These are phyloP conservation scores for Suillus ampliporus DNA, from an alignment of 768 basidiomycete genomes.

Conservation along the genomic window DNA sequence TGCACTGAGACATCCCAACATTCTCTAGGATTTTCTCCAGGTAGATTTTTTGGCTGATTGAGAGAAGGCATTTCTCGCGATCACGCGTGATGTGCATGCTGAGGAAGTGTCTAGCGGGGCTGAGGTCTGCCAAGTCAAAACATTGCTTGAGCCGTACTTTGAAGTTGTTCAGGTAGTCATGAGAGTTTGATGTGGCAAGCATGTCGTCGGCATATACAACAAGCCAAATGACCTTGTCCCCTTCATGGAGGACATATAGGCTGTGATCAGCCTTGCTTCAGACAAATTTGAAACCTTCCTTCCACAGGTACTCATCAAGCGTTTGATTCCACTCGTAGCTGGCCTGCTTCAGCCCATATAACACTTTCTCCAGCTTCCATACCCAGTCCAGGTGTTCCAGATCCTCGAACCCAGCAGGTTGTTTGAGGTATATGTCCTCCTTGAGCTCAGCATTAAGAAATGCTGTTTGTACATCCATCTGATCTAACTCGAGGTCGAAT, in stretches of 20 bases:
- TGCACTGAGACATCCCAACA: slow-evolving; percentile 18
- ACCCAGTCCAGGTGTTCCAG: slow-evolving; percentile 6
- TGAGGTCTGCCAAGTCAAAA: slow-evolving; percentile 10
- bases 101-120: slow-evolving; percentile 26
- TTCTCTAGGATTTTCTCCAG: slow-evolving; percentile 17
- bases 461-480: slow-evolving; percentile 31
- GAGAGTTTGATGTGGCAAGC: slow-evolving; percentile 2
- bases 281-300: slow-evolving; percentile 5
- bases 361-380: slow-evolving; percentile 24
- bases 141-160: background rate
- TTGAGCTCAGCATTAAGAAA: slow-evolving; percentile 31
- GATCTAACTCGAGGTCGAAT: slow-evolving; percentile 15
- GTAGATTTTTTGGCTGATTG: slow-evolving; percentile 31
- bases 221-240: slow-evolving; percentile 22
- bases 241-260: slow-evolving; percentile 25
- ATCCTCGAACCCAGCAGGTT: slow-evolving; percentile 25
- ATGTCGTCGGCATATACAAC: slow-evolving; percentile 36
- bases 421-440: slow-evolving; percentile 33
- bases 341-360: slow-evolving; percentile 41
- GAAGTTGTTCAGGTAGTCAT: slow-evolving; percentile 6
- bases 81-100: slow-evolving; percentile 38
- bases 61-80: slow-evolving; percentile 25
- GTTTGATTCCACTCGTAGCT: slow-evolving; percentile 30
- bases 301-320: slow-evolving; percentile 2
- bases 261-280: slow-evolving; percentile 24